These are phyloP conservation scores for Gnetum montanum DNA, from an alignment of 75 land plant genomes.

Conservation along the genomic window DNA sequence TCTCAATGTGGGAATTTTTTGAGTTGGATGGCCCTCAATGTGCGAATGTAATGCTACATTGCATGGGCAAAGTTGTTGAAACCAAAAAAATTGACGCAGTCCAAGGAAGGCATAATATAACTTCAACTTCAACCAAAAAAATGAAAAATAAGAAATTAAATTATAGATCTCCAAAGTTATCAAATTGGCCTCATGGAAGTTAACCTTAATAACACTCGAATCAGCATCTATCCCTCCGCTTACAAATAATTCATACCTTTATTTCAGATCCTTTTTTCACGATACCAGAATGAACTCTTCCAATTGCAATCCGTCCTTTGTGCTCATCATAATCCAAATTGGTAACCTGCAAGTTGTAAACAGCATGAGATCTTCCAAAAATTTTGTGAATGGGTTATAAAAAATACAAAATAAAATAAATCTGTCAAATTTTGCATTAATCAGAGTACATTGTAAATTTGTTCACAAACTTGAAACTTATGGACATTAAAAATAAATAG, in stretches of 20 bases:
- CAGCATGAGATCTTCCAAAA: not conserved
- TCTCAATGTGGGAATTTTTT: too few species aligned
- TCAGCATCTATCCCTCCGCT: not conserved
- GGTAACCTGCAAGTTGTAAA: constrained; percentile 55
- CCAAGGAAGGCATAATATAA: not conserved
- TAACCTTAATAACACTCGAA: too few species aligned
- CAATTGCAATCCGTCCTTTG: constrained; percentile 95
- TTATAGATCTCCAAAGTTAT: too few species aligned
- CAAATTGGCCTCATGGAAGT: too few species aligned
- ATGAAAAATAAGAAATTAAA: too few species aligned
- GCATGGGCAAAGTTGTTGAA: too few species aligned
- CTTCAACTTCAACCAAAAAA: too few species aligned
- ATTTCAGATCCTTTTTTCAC: constrained; percentile 69
- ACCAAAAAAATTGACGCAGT: not conserved
- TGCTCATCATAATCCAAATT: constrained; percentile 96
- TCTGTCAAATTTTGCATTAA: not conserved
- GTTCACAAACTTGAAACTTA: too few species aligned
- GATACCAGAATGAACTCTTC: constrained; percentile 83
- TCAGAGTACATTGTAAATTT: not conserved
- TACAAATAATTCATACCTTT: constrained; percentile 31
- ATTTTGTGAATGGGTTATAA: not conserved
- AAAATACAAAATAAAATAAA: not conserved
- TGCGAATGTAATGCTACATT: too few species aligned
- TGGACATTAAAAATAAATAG: too few species aligned
- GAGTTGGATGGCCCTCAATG: too few species aligned